phyloP scores from a whole-genome alignment of 139 green algal species.

The Auxenochlorella pyrenoidosa region DNA sequence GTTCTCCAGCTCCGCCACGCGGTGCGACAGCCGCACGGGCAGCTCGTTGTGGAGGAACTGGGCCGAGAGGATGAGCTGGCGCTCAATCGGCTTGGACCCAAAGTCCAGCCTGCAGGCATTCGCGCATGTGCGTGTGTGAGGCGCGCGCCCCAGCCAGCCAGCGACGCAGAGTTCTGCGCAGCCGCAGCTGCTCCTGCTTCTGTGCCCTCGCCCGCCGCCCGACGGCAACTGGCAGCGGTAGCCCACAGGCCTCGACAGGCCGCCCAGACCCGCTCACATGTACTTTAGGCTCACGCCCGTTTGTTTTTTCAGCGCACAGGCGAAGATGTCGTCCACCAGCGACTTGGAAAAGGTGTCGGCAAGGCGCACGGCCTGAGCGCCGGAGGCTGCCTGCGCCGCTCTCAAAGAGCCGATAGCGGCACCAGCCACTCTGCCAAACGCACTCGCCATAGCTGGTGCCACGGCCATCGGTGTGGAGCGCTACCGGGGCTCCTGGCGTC shows the following conservation, averaged over 20 bases:
- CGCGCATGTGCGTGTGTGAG: not conserved
- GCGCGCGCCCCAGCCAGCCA: not conserved
- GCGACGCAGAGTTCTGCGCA: not conserved
- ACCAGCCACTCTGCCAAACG: not conserved
- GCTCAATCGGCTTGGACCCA: slow-evolving; percentile 90
- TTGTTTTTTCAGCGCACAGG: slow-evolving; percentile 91
- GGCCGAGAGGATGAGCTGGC: slow-evolving; percentile 92
- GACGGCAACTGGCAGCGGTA: not conserved
- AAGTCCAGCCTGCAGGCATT: slow-evolving; percentile 92
- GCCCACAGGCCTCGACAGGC: not conserved
- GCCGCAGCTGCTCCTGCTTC: not conserved
- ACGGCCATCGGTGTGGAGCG: too few relatives aligned
- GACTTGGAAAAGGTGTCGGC: slow-evolving; percentile 26
- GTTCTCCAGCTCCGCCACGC: slow-evolving; percentile 97
- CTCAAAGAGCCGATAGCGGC: too few relatives aligned
- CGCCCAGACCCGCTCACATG: slow-evolving; percentile 49
- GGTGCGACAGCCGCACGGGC: slow-evolving; percentile 93
- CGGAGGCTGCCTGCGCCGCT: not conserved
- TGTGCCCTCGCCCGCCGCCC: not conserved
- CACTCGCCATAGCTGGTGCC: not conserved
- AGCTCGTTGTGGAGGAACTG: slow-evolving; percentile 99
- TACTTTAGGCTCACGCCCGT: slow-evolving; percentile 97
- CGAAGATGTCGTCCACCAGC: slow-evolving; percentile 94
- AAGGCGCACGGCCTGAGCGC: not conserved
- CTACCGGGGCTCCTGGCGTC: too few relatives aligned